Conservation (phyloP, 306 rosid species). For the Castanea mollissima region DNA sequence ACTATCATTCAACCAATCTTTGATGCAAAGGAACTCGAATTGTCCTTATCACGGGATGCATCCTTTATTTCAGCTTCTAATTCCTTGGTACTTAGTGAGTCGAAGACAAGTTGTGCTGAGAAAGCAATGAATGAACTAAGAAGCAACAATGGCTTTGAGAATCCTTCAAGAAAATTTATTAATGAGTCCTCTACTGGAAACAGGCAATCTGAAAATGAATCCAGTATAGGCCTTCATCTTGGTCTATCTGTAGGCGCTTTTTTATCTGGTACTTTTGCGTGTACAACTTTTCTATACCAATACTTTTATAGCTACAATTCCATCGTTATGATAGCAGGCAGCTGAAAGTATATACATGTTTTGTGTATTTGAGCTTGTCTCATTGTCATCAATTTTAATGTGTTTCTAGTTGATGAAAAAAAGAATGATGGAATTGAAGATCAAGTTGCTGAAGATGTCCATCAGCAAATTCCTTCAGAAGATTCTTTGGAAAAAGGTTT, state of each 20-base stretch:
- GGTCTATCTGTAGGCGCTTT: constrained; percentile 71
- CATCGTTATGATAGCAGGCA: constrained; percentile 15
- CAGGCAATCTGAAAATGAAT: constrained; percentile 46
- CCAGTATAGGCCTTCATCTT: constrained; percentile 64
- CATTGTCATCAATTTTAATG: constrained; percentile 31
- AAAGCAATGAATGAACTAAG: constrained; percentile 37
- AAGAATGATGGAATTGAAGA: constrained; percentile 36
- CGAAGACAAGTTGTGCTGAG: constrained; percentile 32
- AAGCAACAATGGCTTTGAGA: constrained; percentile 32
- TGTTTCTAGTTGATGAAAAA: constrained; percentile 44
- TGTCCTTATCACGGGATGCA: constrained; percentile 50
- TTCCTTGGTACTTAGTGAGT: constrained; percentile 36
- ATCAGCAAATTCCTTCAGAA: constrained; percentile 34
- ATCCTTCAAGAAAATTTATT: constrained; percentile 17
- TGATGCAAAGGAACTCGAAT: constrained; percentile 55
- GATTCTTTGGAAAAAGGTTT: constrained; percentile 39
- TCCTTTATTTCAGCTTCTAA: constrained; percentile 47
- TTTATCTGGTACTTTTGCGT: constrained; percentile 53
- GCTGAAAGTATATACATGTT: neutral
- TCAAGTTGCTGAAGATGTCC: constrained; percentile 43
- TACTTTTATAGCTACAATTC: constrained; percentile 2
- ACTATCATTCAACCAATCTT: constrained; percentile 28
- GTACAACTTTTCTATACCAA: neutral
- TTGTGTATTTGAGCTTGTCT: constrained; percentile 19
- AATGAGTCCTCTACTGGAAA: constrained; percentile 39